Conservation (phyloP, 2,329 filamentous ascomycete species). For the Diaporthe velutina region DNA sequence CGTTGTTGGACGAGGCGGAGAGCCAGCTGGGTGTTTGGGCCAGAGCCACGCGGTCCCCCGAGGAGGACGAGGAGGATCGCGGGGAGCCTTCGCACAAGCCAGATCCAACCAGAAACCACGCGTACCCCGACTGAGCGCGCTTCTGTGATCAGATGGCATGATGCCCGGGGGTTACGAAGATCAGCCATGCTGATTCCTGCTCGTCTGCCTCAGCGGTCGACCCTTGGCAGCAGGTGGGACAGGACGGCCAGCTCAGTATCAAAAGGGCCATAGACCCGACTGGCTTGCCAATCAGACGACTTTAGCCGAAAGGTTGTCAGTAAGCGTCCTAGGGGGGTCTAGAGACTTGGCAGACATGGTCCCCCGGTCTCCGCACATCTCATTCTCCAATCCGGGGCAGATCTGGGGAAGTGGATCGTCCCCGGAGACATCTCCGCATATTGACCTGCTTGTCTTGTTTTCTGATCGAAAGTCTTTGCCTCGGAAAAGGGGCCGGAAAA, state of each 20-base stretch:
- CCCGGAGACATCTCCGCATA: constrained; percentile 1
- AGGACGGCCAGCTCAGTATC: constrained; percentile 6
- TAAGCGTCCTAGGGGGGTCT: constrained; percentile 9
- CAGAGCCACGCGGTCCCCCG: constrained; percentile 6
- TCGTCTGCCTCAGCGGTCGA: constrained; percentile 5
- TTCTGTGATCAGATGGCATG: constrained; percentile 30
- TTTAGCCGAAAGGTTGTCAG: constrained; percentile 28
- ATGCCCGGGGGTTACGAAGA: constrained; percentile 7
- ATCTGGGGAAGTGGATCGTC: constrained; percentile 27
- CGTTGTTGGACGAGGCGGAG: constrained; percentile 7
- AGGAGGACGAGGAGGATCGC: constrained; percentile 15
- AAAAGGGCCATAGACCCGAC: constrained; percentile 21
- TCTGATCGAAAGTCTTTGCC: not conserved
- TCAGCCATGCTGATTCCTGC: constrained; percentile 26
- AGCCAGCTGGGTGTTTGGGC: not conserved
- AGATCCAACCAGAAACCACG: constrained; percentile 18
- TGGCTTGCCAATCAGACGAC: constrained; percentile 30
- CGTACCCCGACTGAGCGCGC: constrained; percentile 11
- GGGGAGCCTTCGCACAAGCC: not conserved
- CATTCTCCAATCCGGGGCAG: constrained; percentile 26
- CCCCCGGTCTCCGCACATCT: constrained; percentile 19
- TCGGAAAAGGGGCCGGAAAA: constrained; percentile 28
- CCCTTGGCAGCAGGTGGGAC: constrained; percentile 18
- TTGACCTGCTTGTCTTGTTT: not conserved
- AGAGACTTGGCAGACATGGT: constrained; percentile 28